phyloP scores from a whole-genome alignment of 2,329 filamentous ascomycete genomes.

The Arthrobotrys sphaeroides region DNA sequence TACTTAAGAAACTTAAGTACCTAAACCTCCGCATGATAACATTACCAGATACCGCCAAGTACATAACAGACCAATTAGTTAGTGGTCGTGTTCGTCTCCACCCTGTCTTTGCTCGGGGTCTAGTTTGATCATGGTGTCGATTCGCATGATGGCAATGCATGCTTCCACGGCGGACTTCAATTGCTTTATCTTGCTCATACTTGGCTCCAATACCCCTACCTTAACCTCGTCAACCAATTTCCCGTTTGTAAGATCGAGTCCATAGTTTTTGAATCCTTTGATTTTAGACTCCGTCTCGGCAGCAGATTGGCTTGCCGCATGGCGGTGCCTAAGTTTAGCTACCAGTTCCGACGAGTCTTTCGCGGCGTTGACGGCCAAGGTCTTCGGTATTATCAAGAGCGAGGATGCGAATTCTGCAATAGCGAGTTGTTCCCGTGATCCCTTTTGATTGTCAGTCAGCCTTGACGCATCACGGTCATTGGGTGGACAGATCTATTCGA shows the following conservation, averaged over 20 bases:
- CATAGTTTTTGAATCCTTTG: slow-evolving; percentile 99
- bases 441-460: slow-evolving; percentile 62
- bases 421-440: slow-evolving; percentile 94
- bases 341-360: slow-evolving; percentile 96
- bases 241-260: slow-evolving; percentile 86
- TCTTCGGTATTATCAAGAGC: slow-evolving; percentile 94
- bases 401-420: slow-evolving; percentile 97
- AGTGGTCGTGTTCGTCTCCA: slow-evolving; percentile 86
- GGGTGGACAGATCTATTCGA: slow-evolving; percentile 51
- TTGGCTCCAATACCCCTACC: slow-evolving; percentile 93
- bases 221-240: slow-evolving; percentile 94
- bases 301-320: slow-evolving; percentile 91
- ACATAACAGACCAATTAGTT: slow-evolving; percentile 56
- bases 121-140: slow-evolving; percentile 97
- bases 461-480: neutral
- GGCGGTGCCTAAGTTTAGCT: slow-evolving; percentile 90
- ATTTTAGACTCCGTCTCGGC: slow-evolving; percentile 87
- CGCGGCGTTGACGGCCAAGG: slow-evolving; percentile 93
- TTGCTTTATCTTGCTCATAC: slow-evolving; percentile 97
- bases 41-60: neutral
- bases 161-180: slow-evolving; percentile 95
- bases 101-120: slow-evolving; percentile 82
- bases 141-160: slow-evolving; percentile 98
- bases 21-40: neutral
- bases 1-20: too few relatives aligned